Evolutionary conservation across 331 rosid genomes (phyloP), one percentile per base, ranked within the genome.

Genomic region (Prunus yedoensis): DNA sequence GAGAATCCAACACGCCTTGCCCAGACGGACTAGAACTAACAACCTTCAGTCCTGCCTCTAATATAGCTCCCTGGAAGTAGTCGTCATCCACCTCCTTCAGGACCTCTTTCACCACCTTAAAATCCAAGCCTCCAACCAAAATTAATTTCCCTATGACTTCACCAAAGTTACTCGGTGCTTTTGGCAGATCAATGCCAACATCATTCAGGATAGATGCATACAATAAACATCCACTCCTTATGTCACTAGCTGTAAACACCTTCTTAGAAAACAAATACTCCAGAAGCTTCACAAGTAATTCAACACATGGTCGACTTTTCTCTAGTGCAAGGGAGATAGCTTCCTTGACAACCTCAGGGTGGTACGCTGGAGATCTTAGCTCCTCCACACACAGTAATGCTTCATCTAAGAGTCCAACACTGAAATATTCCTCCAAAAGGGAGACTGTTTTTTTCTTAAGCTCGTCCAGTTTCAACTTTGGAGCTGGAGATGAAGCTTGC

Each of bases 301-400:
- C 93, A 20, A 85, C 88, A n/a, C 83, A 78, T 2, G 97, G 94
- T 7, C 85, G 92, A 78, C 89, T 89, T 74, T 86, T 88, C 74
- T 92, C 99, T 27, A 95, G 89, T 2, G 91, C 96, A 21, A 88
- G 88, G 66, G 79, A 71, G 73, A 95, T 84, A 17, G 97, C 87
- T 81, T 95, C 98, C 85, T 92, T 95, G 59, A 95, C 98, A 82
- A 95, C 47, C 87, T 95, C 98, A 2, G 91, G 89, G 78, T 92
- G 78, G 85, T 88, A 89, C 58, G 85, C 76, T n/a, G 98, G 96
- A 23, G 91, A 65, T 45, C 82, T 86, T 6, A 95, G 88, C 75
- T 95, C 99, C 89, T 91, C 97, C 88, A 95, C 91, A 18, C 97
- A 91, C 82, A 79, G 91, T 64, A 89, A 74, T 9, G 99, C 98